Conservation (phyloP, 148 eudicot species). For the Fagopyrum tataricum region DNA sequence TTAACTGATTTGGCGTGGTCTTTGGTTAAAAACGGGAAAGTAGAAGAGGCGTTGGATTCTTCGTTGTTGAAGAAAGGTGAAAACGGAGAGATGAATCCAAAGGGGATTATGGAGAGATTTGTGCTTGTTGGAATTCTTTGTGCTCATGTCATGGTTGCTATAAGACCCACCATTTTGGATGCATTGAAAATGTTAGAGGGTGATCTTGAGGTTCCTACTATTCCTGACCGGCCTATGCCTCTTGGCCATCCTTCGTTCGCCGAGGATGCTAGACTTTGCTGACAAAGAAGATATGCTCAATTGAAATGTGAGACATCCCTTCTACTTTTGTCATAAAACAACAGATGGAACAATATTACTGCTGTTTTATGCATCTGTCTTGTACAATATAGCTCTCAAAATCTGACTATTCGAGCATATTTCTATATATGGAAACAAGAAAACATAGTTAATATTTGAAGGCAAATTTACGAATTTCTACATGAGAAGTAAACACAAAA, state of each 20-base stretch:
- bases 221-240: conserved; percentile 75
- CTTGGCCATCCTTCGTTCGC: conserved; percentile 51
- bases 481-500: background rate
- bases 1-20: conserved; percentile 90
- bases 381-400: conserved; percentile 7
- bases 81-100: conserved; percentile 32
- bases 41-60: conserved; percentile 49
- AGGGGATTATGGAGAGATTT: conserved; percentile 72
- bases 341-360: conserved; percentile 1
- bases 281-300: background rate
- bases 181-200: conserved; percentile 89
- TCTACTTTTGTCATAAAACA: background rate
- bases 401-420: background rate
- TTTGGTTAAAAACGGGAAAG: conserved; percentile 45
- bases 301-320: background rate
- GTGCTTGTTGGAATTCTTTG: conserved; percentile 72
- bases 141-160: conserved; percentile 91
- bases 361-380: background rate
- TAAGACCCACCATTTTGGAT: conserved; percentile 71
- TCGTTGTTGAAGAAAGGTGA: conserved; percentile 35
- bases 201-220: conserved; percentile 65
- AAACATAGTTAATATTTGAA: background rate
- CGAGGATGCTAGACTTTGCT: conserved; percentile 3
- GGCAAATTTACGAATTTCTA: background rate
- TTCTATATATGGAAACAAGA: background rate